Evolutionary conservation across 495 filamentous ascomycete species (phyloP), one percentile per base, ranked within the genome.

Genomic region (Clavariopsis aquatica): DNA sequence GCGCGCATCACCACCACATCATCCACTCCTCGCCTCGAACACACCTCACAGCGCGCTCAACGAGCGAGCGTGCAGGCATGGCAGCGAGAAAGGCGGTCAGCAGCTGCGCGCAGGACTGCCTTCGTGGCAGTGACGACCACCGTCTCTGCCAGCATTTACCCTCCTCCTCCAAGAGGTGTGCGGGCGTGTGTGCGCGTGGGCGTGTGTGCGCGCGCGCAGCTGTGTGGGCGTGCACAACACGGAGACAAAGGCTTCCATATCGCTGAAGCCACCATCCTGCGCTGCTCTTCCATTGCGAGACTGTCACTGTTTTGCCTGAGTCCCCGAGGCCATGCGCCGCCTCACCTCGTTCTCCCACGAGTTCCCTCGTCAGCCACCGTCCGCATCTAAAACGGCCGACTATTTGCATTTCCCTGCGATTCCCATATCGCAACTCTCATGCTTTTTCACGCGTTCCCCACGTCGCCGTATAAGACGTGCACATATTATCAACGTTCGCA

Each of bases 201-300:
- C n/a, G n/a, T n/a, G n/a, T n/a, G n/a, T n/a, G n/a, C n/a, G n/a
- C n/a, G n/a, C n/a, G n/a, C n/a, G n/a, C n/a, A n/a, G n/a, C n/a
- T n/a, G n/a, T n/a, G n/a, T n/a, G n/a, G n/a, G n/a, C n/a, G n/a
- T n/a, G 15, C 45, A 19, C 45, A n/a, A 7, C 7, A n/a, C 17
- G 45, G 22, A n/a, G 22, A 6, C 45, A 47, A n/a, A 47, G 45
- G 15, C 45, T 7, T n/a, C 17, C 49, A 12, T 15, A 52, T 52
- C 49, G 27, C 51, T 27, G 1, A 31, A 19, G 51, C 51, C 24
- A 12, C 2, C 47, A 51, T 23, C 9, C 20, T n/a, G 45, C 7
- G 19, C 26, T 17, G n/a, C 38, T 27, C 60, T 64, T 68, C 53
- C 52, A 64, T 67, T 62, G 64, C 64, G 64, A 67, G 64, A 67